Conservation (phyloP, 2,329 filamentous ascomycete genomes). For the Tympanopsis confertula region DNA sequence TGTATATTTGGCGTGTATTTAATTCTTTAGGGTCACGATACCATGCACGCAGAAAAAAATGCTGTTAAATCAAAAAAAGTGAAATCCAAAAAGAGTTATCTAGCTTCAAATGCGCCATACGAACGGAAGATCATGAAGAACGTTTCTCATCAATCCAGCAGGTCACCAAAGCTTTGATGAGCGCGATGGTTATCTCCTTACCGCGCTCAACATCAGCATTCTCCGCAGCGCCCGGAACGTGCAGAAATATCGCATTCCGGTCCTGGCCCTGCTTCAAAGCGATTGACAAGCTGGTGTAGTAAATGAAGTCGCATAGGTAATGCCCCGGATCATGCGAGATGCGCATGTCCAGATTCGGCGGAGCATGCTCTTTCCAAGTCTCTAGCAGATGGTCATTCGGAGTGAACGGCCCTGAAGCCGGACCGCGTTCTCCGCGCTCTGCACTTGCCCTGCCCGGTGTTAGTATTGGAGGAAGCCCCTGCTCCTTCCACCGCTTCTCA, state of each 20-base stretch:
- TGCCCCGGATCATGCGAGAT: not conserved
- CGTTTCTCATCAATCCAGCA: not conserved
- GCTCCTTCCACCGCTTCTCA: slow-evolving; percentile 26
- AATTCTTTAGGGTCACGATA: no score
- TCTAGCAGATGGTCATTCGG: not conserved
- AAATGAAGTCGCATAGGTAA: not conserved
- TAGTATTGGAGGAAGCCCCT: slow-evolving; percentile 6
- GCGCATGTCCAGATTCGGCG: not conserved
- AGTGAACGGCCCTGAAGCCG: not conserved
- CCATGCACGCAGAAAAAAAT: no score
- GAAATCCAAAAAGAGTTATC: no score
- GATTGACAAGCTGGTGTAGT: not conserved
- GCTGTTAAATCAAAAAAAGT: no score
- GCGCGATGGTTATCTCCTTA: not conserved
- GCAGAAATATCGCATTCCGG: not conserved
- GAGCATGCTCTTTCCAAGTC: not conserved
- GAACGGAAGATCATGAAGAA: no score
- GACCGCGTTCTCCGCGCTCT: not conserved
- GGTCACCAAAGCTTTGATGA: not conserved
- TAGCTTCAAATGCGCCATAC: no score
- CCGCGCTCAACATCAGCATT: not conserved
- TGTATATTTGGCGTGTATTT: no score
- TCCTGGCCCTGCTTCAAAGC: not conserved
- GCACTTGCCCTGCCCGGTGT: not conserved
- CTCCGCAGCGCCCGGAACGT: not conserved